Evolutionary conservation across 441 rosid species (phyloP).

Genomic region (Eutrema salsugineum): DNA sequence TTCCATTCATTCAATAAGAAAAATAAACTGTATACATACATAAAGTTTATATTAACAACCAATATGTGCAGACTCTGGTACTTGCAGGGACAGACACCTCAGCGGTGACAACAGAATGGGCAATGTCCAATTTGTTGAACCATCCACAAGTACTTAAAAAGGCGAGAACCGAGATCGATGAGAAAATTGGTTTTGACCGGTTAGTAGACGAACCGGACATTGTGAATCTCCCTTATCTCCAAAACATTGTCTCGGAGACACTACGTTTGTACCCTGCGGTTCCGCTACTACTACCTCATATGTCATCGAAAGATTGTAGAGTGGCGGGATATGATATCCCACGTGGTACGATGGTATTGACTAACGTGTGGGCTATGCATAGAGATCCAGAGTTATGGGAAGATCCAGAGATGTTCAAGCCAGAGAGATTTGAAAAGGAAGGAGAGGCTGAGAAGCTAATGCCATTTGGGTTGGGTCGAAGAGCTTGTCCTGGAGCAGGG

Average conservation of each 20-base stretch:
- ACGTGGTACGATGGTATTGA: slow-evolving; percentile 35
- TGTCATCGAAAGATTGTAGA: slow-evolving; percentile 1
- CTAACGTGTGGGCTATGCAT: slow-evolving; percentile 50
- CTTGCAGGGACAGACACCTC: slow-evolving; percentile 34
- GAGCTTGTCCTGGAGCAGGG: slow-evolving; percentile 41
- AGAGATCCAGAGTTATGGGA: slow-evolving; percentile 40
- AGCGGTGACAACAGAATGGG: slow-evolving; percentile 24
- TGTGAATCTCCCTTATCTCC: slow-evolving; percentile 30
- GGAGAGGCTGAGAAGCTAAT: slow-evolving; percentile 7
- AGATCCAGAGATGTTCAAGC: slow-evolving; percentile 30
- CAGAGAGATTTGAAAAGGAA: slow-evolving; percentile 37
- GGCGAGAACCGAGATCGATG: not conserved
- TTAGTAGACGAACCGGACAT: slow-evolving; percentile 33
- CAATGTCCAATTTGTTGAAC: slow-evolving; percentile 13
- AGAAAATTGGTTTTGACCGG: slow-evolving; percentile 20
- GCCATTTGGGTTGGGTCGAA: slow-evolving; percentile 39
- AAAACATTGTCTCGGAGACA: slow-evolving; percentile 11
- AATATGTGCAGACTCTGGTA: no score
- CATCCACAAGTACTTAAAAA: not conserved
- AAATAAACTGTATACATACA: no score
- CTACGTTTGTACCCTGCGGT: slow-evolving; percentile 33
- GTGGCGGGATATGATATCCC: slow-evolving; percentile 41
- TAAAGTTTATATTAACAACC: no score
- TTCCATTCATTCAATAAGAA: no score
- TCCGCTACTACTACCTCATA: slow-evolving; percentile 10